Evolutionary conservation across 768 basidiomycete species (phyloP), one percentile per base, ranked within the genome.

Genomic region (Pulveroboletus ravenelii): DNA sequence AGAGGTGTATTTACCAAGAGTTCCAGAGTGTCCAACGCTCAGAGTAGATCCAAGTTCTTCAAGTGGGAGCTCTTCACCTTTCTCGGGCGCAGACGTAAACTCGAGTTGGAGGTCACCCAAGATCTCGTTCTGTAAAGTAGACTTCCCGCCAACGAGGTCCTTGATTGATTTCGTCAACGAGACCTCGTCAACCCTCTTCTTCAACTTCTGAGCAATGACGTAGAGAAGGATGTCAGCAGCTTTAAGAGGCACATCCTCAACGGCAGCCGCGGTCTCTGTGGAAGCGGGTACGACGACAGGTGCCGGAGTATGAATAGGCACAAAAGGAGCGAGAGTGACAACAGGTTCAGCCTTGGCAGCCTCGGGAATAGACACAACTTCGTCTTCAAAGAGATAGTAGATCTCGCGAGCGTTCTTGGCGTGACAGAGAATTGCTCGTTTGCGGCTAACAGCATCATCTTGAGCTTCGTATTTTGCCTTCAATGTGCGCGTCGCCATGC

Each of bases 101-200:
- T 99, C 96, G 61, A 91, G 82, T 64, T 96, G 93, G 35, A 99
- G 78, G 65, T 98, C 96, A 41, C 96, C 96, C 39, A 99, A 74
- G 54, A 99, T 97, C 68, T 99, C 96, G 67, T 99, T 99, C 72
- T 98, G 96, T 52, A 99, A 76, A 0, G 96, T 99, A 15, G 95
- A 98, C 72, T 99, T 99, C 57, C 96, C 96, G 27, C 93, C 93
- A 41, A 96, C 94, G 48, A 99, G 87, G 62, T 99, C 96, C 71
- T 99, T 98, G 77, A 99, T 93, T 0, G 93, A 87, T 70, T 99
- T 99, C 53, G 83, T 79, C 7, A 93, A 74, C 5, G 93, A 90
- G 49, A 98, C 76, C 62, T 98, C 96, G 43, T 85, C 81, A 27
- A 93, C 78, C 48, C 77, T 80, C 78, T 99, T 99, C 85, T 99